phyloP scores from a whole-genome alignment of 352 stramenopile genomes.

The Phytopythium ostracodes region DNA sequence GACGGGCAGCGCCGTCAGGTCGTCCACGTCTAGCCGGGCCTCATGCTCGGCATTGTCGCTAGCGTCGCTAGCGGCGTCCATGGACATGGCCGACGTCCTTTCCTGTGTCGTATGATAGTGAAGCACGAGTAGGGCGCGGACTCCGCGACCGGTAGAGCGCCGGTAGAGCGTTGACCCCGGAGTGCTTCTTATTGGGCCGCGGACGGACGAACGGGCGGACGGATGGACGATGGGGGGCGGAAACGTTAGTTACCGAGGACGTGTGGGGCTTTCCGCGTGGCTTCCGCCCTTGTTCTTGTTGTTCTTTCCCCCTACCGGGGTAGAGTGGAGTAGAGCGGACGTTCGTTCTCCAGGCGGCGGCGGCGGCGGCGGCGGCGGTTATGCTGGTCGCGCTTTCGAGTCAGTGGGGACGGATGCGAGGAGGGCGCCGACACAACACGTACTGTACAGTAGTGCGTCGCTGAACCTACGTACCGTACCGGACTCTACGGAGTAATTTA shows the following conservation, averaged over 20 bases:
- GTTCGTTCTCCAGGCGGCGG: too few relatives aligned
- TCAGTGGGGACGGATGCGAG: too few relatives aligned
- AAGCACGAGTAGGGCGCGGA: too few relatives aligned
- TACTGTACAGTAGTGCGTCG: too few relatives aligned
- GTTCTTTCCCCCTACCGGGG: neutral
- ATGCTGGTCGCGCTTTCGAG: neutral
- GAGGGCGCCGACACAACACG: too few relatives aligned
- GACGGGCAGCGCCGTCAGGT: conserved; percentile 81
- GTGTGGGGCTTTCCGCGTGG: neutral
- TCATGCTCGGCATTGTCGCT: conserved; percentile 12
- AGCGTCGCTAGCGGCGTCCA: too few relatives aligned
- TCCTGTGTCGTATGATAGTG: neutral
- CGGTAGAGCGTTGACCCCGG: too few relatives aligned
- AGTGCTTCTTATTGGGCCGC: too few relatives aligned
- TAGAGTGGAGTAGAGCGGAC: too few relatives aligned
- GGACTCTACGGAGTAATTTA: neutral
- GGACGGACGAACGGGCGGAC: too few relatives aligned
- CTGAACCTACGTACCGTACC: neutral
- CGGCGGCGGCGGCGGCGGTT: neutral
- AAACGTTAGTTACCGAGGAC: too few relatives aligned
- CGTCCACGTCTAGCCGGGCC: conserved; percentile 72
- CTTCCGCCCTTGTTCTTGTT: neutral
- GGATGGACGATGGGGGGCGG: too few relatives aligned
- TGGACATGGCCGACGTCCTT: conserved; percentile 4
- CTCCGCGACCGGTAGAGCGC: neutral